Evolutionary conservation across 306 rosid genomes (phyloP), one percentile per base, ranked within the genome.

Genomic region (Ormosia semicastrata): DNA sequence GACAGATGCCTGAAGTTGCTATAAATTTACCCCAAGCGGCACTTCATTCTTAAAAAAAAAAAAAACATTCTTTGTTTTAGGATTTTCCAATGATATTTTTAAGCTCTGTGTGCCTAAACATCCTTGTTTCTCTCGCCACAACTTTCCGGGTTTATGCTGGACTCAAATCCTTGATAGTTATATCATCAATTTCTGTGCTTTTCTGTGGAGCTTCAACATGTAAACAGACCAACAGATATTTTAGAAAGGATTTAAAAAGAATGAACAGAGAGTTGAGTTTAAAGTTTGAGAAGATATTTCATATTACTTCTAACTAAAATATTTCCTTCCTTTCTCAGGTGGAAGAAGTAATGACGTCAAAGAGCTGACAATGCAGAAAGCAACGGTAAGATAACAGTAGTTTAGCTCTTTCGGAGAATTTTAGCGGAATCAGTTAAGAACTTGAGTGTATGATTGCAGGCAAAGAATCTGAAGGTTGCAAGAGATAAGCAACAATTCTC

Each of bases 401-500:
- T 73, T 80, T 17, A 6, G 79, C 33, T 40, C 36, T 62, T 41
- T 11, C 1, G 11, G 33, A 63, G 57, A 32, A 40, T 58, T 70
- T 10, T 58, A 37, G 12, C 17, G 75, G 78, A 88, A 70, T 11
- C 63, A 59, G 29, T 65, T 68, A 76, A 73, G 60, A 58, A 62
- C 49, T 11, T 14, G 76, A 24, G 8, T 9, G 62, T 32, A 58
- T 54, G 49, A 63, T 78, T 90, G 86, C 88, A 95, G 98, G 91
- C 78, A 15, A 92, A 87, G 78, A 79, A 84, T 81, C 81, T 67
- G 32, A 89, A 86, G 77, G 64, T 13, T 65, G 79, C 81, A 4
- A 88, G 84, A 80, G 95, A 92, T 87, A 95, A 81, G 84, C 91
- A 85, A 49, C 85, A 84, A 75, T 84, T 54, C 87, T 90, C 94